phyloP scores from a whole-genome alignment of 306 rosid genomes.

The Castanea crenata region DNA sequence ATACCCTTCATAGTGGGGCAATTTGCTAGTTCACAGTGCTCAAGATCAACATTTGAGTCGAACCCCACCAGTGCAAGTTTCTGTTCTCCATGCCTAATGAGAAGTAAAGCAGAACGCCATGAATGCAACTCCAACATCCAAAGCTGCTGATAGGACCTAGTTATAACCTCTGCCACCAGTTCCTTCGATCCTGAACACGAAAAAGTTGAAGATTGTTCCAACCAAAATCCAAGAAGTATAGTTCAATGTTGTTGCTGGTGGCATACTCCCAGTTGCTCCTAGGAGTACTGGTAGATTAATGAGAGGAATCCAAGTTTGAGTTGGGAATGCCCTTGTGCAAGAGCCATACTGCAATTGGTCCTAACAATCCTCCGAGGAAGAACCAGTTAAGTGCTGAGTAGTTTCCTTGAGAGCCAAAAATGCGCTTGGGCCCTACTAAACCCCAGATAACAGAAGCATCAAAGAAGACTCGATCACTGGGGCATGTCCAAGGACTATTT shows the following conservation, averaged over 20 bases:
- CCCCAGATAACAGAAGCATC: slow-evolving; percentile 93
- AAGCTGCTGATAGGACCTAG: slow-evolving; percentile 73
- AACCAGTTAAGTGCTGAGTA: slow-evolving; percentile 75
- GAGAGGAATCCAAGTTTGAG: slow-evolving; percentile 65
- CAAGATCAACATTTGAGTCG: background rate
- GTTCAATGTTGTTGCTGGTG: slow-evolving; percentile 81
- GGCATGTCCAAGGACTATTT: slow-evolving; percentile 84
- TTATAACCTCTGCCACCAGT: slow-evolving; percentile 93
- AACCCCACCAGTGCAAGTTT: slow-evolving; percentile 55
- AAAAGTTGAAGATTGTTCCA: slow-evolving; percentile 79
- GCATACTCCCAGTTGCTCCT: slow-evolving; percentile 73
- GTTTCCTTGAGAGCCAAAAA: slow-evolving; percentile 65
- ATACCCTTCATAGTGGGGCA: slow-evolving; percentile 72
- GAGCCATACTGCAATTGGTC: slow-evolving; percentile 65
- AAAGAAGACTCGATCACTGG: slow-evolving; percentile 63
- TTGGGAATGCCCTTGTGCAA: slow-evolving; percentile 65
- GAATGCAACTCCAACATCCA: slow-evolving; percentile 80
- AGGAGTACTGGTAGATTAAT: slow-evolving; percentile 82
- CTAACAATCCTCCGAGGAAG: slow-evolving; percentile 70
- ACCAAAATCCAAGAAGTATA: slow-evolving; percentile 67
- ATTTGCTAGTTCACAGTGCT: slow-evolving; percentile 48
- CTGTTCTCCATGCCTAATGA: slow-evolving; percentile 7
- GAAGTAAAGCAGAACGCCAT: slow-evolving; percentile 50
- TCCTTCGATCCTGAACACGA: slow-evolving; percentile 64
- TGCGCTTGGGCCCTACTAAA: slow-evolving; percentile 62